Evolutionary conservation across 2,329 filamentous ascomycete species (phyloP).

Genomic region (Colletotrichum orchidophilum): DNA sequence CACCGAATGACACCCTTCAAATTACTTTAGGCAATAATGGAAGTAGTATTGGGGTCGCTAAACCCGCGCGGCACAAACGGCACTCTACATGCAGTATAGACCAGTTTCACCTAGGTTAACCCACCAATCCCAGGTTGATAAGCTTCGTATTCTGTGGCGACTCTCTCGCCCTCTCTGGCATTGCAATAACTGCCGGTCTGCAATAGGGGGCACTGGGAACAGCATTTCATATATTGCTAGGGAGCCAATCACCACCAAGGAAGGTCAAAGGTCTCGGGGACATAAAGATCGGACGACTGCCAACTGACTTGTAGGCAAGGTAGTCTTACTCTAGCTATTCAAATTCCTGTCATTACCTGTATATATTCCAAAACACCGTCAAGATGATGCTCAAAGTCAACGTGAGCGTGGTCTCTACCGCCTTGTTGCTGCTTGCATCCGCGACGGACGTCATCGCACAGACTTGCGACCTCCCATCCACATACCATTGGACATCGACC

Average conservation of each 20-base stretch:
- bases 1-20: not conserved
- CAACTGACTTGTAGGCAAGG: not conserved
- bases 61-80: not conserved
- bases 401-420: not conserved
- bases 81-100: not conserved
- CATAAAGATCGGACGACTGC: not conserved
- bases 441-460: slow-evolving; percentile 35
- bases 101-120: not conserved
- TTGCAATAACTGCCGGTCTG: not conserved
- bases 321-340: not conserved
- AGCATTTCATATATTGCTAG: not conserved
- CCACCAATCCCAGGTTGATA: slow-evolving; percentile 8
- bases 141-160: not conserved
- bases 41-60: not conserved
- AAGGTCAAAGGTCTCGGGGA: not conserved
- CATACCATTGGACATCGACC: slow-evolving; percentile 64
- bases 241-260: not conserved
- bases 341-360: not conserved
- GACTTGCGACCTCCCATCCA: slow-evolving; percentile 61
- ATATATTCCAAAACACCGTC: not conserved
- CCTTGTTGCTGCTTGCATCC: slow-evolving; percentile 35
- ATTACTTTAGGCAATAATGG: not conserved
- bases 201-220: no score
- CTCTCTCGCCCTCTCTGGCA: not conserved
- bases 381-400: not conserved